phyloP scores from a whole-genome alignment of 768 basidiomycete species.

The Lactarius pseudohatsudake region DNA sequence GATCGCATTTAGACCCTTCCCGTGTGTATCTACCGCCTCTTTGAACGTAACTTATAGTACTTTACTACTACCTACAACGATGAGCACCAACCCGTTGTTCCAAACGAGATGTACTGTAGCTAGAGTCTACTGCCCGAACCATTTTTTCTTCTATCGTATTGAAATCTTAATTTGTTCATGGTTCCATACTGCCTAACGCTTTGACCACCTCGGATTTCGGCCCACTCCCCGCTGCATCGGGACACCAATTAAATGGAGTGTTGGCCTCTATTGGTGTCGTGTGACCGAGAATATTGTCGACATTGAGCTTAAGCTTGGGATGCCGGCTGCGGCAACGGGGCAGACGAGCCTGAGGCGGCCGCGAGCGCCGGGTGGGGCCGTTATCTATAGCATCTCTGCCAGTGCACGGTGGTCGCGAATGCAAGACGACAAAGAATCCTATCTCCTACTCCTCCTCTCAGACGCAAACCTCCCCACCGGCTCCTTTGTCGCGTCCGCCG shows the following conservation, averaged over 20 bases:
- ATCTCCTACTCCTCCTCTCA: constrained; percentile 74
- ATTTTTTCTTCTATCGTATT: neutral
- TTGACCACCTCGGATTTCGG: too few species aligned
- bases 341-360: too few species aligned
- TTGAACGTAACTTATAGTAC: neutral
- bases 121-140: neutral
- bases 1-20: neutral
- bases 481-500: constrained; percentile 92
- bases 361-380: too few species aligned
- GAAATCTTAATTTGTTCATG: neutral
- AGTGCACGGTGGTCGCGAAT: neutral
- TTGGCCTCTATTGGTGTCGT: too few species aligned
- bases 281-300: too few species aligned
- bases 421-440: constrained; percentile 51
- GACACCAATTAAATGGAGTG: too few species aligned
- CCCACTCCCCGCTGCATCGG: too few species aligned
- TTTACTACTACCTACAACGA: neutral
- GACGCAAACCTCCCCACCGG: constrained; percentile 97
- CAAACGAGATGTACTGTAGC: neutral
- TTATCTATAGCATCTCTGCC: neutral
- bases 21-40: neutral
- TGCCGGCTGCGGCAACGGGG: too few species aligned
- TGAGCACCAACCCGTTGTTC: neutral
- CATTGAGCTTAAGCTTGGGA: too few species aligned
- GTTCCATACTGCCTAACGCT: neutral